Conservation (phyloP, 106 monocot genomes). For the Xerophyta viscosa region DNA sequence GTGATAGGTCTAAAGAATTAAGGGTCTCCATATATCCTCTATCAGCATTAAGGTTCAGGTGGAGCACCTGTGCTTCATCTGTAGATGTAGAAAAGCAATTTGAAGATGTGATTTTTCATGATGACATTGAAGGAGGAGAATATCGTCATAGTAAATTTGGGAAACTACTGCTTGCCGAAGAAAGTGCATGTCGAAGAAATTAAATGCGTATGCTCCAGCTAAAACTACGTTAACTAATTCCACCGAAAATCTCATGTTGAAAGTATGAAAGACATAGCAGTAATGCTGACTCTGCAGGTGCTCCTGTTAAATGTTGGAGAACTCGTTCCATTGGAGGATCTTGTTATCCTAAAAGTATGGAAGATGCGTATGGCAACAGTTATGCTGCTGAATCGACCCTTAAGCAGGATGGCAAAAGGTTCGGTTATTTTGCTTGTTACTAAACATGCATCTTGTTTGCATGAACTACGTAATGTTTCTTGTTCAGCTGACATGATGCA, state of each 20-base stretch:
- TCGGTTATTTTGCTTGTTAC: constrained; percentile 3
- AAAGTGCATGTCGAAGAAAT: constrained; percentile 10
- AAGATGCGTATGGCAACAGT: too few relatives aligned
- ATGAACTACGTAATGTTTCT: constrained; percentile 59
- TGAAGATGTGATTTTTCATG: background rate
- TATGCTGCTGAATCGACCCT: too few relatives aligned
- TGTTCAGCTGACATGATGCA: too few relatives aligned
- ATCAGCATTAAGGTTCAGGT: background rate
- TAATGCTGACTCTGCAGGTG: too few relatives aligned
- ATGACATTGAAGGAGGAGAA: constrained; percentile 3
- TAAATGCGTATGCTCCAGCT: constrained; percentile 1
- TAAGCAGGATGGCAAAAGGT: constrained; percentile 4
- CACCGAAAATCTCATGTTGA: constrained; percentile 6
- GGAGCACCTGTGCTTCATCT: too few relatives aligned
- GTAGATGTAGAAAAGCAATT: background rate
- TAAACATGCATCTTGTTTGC: constrained; percentile 17
- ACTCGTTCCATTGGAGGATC: too few relatives aligned
- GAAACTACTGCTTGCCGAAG: constrained; percentile 18
- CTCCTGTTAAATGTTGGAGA: too few relatives aligned
- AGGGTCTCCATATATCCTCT: background rate
- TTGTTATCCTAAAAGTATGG: too few relatives aligned
- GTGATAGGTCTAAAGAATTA: too few relatives aligned
- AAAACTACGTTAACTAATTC: constrained; percentile 24
- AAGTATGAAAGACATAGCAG: constrained; percentile 1
- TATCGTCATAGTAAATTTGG: constrained; percentile 8